Percentiles rank a stretch among this genome's conserved stretches.
Conservation (phyloP, 257 asterid species). For the Lycium barbarum region DNA sequence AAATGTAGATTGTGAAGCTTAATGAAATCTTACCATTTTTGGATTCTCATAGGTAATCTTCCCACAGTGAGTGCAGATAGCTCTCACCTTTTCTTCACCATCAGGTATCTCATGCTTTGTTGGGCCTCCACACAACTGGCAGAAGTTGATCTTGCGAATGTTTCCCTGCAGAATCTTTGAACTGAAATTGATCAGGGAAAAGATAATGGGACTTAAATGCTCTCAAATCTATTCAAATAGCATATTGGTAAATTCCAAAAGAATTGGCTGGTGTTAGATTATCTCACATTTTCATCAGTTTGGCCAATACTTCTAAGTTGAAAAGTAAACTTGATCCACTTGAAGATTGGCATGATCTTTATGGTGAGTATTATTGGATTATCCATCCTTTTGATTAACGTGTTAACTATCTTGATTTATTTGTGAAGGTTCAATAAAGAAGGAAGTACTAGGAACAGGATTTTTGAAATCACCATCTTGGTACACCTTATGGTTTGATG, state of each 20-base stretch:
- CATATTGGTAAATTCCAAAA: background rate
- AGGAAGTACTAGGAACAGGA: too few relatives aligned
- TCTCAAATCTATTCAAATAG: background rate
- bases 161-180: slow-evolving; percentile 55
- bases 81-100: slow-evolving; percentile 89
- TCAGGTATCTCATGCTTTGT: slow-evolving; percentile 89
- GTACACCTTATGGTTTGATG: too few relatives aligned
- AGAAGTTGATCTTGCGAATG: slow-evolving; percentile 72
- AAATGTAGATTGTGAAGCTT: background rate
- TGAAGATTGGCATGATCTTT: too few relatives aligned
- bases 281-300: background rate
- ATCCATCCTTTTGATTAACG: too few relatives aligned
- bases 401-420: too few relatives aligned
- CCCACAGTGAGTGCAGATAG: slow-evolving; percentile 83
- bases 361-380: too few relatives aligned
- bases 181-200: background rate
- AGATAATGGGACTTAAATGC: background rate
- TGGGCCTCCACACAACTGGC: slow-evolving; percentile 90
- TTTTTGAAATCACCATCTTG: too few relatives aligned
- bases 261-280: background rate
- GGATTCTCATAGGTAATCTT: slow-evolving; percentile 87
- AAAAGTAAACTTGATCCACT: too few relatives aligned
- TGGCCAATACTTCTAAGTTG: too few relatives aligned
- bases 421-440: too few relatives aligned
- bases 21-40: slow-evolving; percentile 69